A percentile compares a stretch with the other conserved stretches of the same genome.
These are phyloP conservation scores for Hygrophoropsis aurantiaca DNA, from an alignment of 768 basidiomycete species.

Conservation along the genomic window DNA sequence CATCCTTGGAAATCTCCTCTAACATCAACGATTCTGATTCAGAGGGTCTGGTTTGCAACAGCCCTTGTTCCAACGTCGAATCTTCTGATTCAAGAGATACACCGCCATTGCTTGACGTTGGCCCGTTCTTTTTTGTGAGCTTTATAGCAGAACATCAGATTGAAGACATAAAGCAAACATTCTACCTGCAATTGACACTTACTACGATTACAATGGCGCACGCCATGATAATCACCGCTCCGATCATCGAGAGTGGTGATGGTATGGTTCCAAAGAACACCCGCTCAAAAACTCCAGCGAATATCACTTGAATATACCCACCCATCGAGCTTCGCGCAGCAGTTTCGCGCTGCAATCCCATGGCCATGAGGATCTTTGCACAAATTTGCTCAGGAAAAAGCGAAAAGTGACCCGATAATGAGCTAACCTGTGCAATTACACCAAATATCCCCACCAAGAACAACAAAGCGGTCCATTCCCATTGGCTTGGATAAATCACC, in stretches of 20 bases:
- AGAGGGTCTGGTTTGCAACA: neutral
- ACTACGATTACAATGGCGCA: slow-evolving; percentile 69
- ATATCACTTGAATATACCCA: slow-evolving; percentile 66
- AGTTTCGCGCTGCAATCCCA: slow-evolving; percentile 65
- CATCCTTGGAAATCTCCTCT: neutral
- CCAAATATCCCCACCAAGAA: neutral
- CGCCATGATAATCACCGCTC: slow-evolving; percentile 62
- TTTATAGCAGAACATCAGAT: neutral
- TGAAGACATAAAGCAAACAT: no score
- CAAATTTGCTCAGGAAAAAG: no score
- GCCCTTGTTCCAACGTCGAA: slow-evolving; percentile 4
- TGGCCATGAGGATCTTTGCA: slow-evolving; percentile 50
- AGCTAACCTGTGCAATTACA: neutral
- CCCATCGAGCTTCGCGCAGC: slow-evolving; percentile 64
- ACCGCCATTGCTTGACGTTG: neutral
- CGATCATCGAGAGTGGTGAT: slow-evolving; percentile 56
- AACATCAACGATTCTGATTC: neutral
- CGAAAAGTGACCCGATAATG: no score
- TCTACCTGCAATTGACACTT: slow-evolving; percentile 18
- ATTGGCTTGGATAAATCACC: neutral
- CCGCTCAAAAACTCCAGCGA: slow-evolving; percentile 62
- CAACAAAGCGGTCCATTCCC: neutral
- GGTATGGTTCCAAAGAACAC: slow-evolving; percentile 64
- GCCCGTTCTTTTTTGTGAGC: neutral
- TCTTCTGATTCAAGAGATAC: neutral